A percentile compares a stretch with the other conserved stretches of the same genome.
Evolutionary conservation across 345 rosid species (phyloP).

Genomic region (Lumnitzera racemosa): DNA sequence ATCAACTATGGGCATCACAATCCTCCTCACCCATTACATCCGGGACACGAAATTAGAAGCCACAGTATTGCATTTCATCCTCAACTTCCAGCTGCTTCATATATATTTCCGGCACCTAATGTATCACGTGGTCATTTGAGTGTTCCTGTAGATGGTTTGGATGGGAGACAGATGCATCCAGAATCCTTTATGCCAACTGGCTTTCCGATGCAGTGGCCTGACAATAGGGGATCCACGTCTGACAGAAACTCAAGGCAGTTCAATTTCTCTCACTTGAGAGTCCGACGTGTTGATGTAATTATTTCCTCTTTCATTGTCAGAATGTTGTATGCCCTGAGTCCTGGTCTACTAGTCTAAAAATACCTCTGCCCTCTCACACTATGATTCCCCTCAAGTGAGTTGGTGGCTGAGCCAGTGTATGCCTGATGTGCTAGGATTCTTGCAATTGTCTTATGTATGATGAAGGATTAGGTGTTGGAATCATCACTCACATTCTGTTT

Average conservation of each 20-base stretch:
- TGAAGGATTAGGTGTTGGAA: no score
- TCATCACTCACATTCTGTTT: not conserved
- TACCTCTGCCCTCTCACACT: no score
- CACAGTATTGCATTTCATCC: conserved; percentile 38
- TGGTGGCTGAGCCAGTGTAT: no score
- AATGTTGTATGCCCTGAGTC: not conserved
- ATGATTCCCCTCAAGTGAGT: no score
- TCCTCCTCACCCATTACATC: conserved; percentile 36
- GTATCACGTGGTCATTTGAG: conserved; percentile 27
- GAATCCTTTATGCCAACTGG: conserved; percentile 43
- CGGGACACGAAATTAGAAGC: conserved; percentile 53
- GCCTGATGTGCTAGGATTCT: no score
- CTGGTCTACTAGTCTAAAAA: no score
- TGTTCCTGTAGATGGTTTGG: conserved; percentile 39
- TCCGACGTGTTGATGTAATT: conserved; percentile 49
- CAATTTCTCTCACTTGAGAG: conserved; percentile 50
- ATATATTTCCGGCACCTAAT: conserved; percentile 31
- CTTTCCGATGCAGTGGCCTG: conserved; percentile 40
- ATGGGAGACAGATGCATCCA: conserved; percentile 38
- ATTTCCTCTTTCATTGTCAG: conserved; percentile 2
- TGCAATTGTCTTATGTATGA: no score
- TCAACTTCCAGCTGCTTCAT: conserved; percentile 41
- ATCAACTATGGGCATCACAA: conserved; percentile 27
- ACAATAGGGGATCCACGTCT: conserved; percentile 22
- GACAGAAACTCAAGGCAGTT: conserved; percentile 38